phyloP scores from a whole-genome alignment of 495 filamentous ascomycete genomes.

The Aspergillus panamensis region DNA sequence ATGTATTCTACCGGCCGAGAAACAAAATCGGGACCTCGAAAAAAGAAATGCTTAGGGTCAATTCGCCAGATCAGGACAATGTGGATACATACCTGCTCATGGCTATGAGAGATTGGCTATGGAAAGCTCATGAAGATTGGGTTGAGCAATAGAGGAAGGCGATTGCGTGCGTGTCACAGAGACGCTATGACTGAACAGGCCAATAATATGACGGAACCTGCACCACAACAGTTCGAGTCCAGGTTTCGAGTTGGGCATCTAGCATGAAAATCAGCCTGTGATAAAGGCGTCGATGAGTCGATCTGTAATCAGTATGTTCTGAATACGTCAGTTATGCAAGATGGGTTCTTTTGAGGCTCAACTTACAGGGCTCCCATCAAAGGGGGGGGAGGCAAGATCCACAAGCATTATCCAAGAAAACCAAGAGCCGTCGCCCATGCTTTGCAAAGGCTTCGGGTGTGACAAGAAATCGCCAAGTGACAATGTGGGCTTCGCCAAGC shows the following conservation, averaged over 20 bases:
- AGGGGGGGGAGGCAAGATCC: too few species aligned
- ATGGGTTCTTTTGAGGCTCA: too few species aligned
- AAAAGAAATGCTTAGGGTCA: neutral
- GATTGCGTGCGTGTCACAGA: conserved; percentile 24
- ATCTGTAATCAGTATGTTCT: too few species aligned
- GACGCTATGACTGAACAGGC: conserved; percentile 11
- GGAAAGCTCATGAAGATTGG: neutral
- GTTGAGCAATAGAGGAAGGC: conserved; percentile 17
- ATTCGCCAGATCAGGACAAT: conserved; percentile 1
- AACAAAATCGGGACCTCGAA: neutral
- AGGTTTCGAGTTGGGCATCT: too few species aligned
- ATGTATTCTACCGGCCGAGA: conserved; percentile 19
- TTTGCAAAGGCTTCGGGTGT: neutral
- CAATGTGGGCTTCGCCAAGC: neutral
- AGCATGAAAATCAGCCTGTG: too few species aligned
- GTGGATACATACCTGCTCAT: conserved; percentile 7
- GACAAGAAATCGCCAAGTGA: neutral
- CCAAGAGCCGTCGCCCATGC: neutral
- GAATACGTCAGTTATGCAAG: too few species aligned
- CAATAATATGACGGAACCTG: neutral
- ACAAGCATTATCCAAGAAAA: neutral
- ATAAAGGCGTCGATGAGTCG: too few species aligned
- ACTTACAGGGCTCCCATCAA: too few species aligned
- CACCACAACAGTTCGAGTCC: neutral
- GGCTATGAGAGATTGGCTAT: conserved; percentile 11